A percentile compares a stretch with the other conserved stretches of the same genome.
phyloP scores from a whole-genome alignment of 805 yeast species.

The Metschnikowia aberdeeniae region DNA sequence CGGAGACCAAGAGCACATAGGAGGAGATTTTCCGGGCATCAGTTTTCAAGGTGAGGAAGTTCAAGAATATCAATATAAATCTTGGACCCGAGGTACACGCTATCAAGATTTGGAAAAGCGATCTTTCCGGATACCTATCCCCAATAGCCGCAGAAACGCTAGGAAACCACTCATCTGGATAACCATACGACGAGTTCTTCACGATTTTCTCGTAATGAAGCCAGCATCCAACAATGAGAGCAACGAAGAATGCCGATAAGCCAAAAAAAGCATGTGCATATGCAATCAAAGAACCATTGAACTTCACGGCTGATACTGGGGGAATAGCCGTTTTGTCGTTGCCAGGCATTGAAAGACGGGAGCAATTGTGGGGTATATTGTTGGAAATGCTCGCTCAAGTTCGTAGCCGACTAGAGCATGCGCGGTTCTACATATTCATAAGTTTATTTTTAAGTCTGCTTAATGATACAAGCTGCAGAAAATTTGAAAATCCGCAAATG shows the following conservation, averaged over 20 bases:
- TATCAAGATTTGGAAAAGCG: conserved; percentile 84
- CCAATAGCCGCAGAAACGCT: conserved; percentile 97
- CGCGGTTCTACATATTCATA: not conserved
- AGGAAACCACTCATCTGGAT: conserved; percentile 99
- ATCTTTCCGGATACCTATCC: conserved; percentile 93
- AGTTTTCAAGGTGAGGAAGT: conserved; percentile 46
- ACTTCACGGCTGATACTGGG: conserved; percentile 9
- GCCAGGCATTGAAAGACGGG: not conserved
- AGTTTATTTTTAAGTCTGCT: too few relatives aligned
- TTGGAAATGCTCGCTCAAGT: not conserved
- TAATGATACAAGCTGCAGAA: too few relatives aligned
- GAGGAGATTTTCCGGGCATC: conserved; percentile 31
- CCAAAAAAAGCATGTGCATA: conserved; percentile 72
- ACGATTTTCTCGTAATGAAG: conserved; percentile 89
- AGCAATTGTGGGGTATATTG: not conserved
- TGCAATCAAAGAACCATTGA: conserved; percentile 68
- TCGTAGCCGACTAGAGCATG: not conserved
- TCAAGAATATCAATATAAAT: conserved; percentile 56
- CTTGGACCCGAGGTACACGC: conserved; percentile 94
- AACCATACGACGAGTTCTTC: conserved; percentile 77
- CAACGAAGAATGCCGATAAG: conserved; percentile 66
- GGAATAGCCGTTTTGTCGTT: not conserved
- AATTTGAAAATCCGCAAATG: too few relatives aligned
- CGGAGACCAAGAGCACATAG: conserved; percentile 48
- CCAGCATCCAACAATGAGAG: conserved; percentile 67